Conservation (phyloP, 1,139 yeast species). For the Protomyces macrosporus region DNA sequence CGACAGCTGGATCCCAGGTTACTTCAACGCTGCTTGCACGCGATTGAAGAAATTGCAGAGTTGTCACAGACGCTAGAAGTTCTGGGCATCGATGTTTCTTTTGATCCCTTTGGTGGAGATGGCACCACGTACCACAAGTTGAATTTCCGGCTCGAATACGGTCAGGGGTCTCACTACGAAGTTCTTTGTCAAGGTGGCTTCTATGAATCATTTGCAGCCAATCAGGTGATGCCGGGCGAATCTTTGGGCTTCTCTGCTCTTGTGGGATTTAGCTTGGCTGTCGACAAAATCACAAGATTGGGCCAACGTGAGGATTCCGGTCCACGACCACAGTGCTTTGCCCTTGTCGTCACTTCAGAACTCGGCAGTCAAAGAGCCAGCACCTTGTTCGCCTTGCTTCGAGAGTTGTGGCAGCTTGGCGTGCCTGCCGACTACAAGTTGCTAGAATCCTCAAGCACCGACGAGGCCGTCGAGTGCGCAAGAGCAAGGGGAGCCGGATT, state of each 20-base stretch:
- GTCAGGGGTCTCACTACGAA: constrained; percentile 50
- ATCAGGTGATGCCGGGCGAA: constrained; percentile 58
- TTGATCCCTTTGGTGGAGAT: not conserved
- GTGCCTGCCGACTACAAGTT: not conserved
- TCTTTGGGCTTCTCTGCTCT: constrained; percentile 43
- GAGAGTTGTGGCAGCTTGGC: not conserved
- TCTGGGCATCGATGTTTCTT: not conserved
- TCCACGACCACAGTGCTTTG: not conserved
- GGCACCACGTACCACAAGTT: not conserved
- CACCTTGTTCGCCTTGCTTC: not conserved
- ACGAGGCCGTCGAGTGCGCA: not conserved
- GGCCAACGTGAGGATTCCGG: not conserved
- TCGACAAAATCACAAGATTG: constrained; percentile 1
- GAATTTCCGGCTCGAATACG: constrained; percentile 42
- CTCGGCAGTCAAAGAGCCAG: not conserved
- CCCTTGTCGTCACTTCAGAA: not conserved
- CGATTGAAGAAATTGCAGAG: not conserved
- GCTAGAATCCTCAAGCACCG: not conserved
- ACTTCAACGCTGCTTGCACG: not conserved
- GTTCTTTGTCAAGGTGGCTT: constrained; percentile 60
- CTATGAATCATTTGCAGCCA: constrained; percentile 71
- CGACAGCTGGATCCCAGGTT: not conserved
- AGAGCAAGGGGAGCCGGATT: not conserved
- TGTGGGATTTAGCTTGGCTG: constrained; percentile 42
- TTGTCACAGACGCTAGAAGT: not conserved